Evolutionary conservation across 306 rosid genomes (phyloP), one percentile per base, ranked within the genome.

Genomic region (Vicia faba): DNA sequence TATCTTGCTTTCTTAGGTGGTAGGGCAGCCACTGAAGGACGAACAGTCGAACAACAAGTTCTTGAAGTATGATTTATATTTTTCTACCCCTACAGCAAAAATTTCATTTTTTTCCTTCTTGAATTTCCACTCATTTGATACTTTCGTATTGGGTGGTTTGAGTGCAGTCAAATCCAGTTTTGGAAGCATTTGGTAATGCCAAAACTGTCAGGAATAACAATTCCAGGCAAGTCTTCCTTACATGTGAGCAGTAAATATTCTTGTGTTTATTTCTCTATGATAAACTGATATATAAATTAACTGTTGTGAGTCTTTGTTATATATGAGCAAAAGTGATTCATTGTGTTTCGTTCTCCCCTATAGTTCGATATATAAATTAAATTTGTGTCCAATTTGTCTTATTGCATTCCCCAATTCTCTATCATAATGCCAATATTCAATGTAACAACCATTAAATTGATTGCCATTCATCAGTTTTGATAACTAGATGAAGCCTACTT

Each of bases 151-250:
- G 11, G 43, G 48, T 71, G 64, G 74, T 69, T 28, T 59, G 65
- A 79, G 8, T 81, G 83, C 95, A 95, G 99, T 95, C 99, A 81
- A 95, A 95, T 79, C 99, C 99, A 70, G 99, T 95, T 73, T 89
- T 95, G 66, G 99, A 90, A 82, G 97, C 99, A 70, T 95, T 95
- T 95, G 99, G 99, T 65, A 95, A 95, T 81, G 99, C 99, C 39
- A 95, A 95, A 88, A 95, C 99, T 14, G 95, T 95, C 48, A 82
- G 97, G 78, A 95, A 95, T 78, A 95, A 90, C 87, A 95, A 95
- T 79, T 95, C 99, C 78, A 95, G 98, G 98, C 81, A 79, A 81
- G 75, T 74, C 66, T 16, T 43, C 64, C 57, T 75, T 72, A 25
- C 72, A 82, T 31, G 45, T 68, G 16, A 61, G 68, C 20, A 74